Evolutionary conservation across 2,329 filamentous ascomycete genomes (phyloP).

Genomic region (Blastomyces silverae): DNA sequence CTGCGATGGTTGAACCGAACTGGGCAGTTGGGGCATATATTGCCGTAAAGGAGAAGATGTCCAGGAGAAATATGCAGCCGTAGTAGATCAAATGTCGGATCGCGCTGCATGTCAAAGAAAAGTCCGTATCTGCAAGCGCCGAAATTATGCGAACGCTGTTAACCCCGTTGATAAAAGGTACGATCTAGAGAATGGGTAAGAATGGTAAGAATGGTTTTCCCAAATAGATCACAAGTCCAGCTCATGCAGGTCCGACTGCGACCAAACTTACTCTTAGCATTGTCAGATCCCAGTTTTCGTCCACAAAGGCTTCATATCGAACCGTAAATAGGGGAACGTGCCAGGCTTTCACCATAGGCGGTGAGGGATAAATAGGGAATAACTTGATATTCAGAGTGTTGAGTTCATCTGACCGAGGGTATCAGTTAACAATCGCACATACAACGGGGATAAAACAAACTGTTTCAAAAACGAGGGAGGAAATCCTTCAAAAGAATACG

Average conservation of each 20-base stretch:
- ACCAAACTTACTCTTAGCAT: slow-evolving; percentile 42
- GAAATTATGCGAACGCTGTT: slow-evolving; percentile 85
- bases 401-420: slow-evolving; percentile 60
- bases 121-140: slow-evolving; percentile 73
- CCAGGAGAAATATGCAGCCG: slow-evolving; percentile 79
- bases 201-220: background rate
- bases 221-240: background rate
- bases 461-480: background rate
- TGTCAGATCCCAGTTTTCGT: slow-evolving; percentile 51
- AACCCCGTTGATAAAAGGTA: slow-evolving; percentile 82
- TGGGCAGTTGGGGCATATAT: slow-evolving; percentile 80
- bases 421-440: slow-evolving; percentile 19
- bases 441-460: background rate
- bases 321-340: slow-evolving; percentile 77
- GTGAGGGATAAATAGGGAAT: slow-evolving; percentile 73
- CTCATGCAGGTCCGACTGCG: slow-evolving; percentile 12
- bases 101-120: slow-evolving; percentile 77
- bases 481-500: background rate
- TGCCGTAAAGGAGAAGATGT: slow-evolving; percentile 89
- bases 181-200: slow-evolving; percentile 48
- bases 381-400: slow-evolving; percentile 96
- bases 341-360: slow-evolving; percentile 73
- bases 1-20: slow-evolving; percentile 66
- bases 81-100: slow-evolving; percentile 89
- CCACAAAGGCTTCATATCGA: slow-evolving; percentile 46